Conservation (phyloP, 2,329 filamentous ascomycete genomes). For the Fusarium anguioides region DNA sequence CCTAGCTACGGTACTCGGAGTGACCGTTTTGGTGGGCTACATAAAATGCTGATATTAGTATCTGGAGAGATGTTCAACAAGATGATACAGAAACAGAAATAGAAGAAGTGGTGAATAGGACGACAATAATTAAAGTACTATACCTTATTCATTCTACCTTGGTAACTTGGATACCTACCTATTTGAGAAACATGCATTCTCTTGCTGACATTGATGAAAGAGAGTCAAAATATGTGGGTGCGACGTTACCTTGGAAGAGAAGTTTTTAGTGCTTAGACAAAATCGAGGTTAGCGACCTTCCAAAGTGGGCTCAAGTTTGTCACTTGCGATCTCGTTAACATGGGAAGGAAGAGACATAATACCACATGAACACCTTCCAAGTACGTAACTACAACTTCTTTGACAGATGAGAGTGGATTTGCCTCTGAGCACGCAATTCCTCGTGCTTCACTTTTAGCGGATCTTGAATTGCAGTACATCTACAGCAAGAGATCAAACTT, state of each 20-base stretch:
- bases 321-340: slow-evolving; percentile 16
- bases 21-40: neutral
- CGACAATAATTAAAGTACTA: too few species aligned
- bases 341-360: slow-evolving; percentile 7
- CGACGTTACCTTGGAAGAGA: slow-evolving; percentile 7
- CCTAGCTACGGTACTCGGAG: neutral
- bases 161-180: neutral
- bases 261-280: slow-evolving; percentile 4
- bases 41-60: neutral
- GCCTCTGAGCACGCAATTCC: slow-evolving; percentile 46
- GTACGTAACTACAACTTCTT: slow-evolving; percentile 30
- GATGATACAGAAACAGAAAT: too few species aligned
- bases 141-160: too few species aligned
- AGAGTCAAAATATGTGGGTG: neutral
- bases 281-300: slow-evolving; percentile 19
- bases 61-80: too few species aligned
- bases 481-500: neutral
- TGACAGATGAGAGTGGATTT: slow-evolving; percentile 29
- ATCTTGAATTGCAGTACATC: neutral
- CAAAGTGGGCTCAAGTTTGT: slow-evolving; percentile 19
- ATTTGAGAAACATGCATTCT: neutral
- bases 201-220: neutral
- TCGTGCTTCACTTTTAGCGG: slow-evolving; percentile 32
- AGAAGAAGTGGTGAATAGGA: too few species aligned
- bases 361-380: neutral